These are phyloP conservation scores for Penicillium desertorum DNA, from an alignment of 495 filamentous ascomycete species.

Conservation along the genomic window DNA sequence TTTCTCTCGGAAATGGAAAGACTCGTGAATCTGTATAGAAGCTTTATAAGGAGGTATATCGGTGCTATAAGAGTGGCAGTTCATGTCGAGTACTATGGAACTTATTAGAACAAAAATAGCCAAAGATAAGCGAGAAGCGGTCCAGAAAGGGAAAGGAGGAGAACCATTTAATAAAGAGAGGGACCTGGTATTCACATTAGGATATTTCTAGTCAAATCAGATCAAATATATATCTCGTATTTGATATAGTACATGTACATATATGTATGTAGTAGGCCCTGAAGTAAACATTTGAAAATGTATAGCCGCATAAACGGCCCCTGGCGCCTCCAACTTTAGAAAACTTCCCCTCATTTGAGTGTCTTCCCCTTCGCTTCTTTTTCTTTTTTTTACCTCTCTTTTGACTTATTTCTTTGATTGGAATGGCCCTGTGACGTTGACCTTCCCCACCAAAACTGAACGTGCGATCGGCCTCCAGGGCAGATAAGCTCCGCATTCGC, in stretches of 20 bases:
- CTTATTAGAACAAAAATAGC: no score
- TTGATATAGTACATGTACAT: background rate
- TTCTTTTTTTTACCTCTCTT: background rate
- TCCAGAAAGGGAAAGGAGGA: no score
- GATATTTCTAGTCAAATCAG: no score
- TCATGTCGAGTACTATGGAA: no score
- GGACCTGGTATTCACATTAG: no score
- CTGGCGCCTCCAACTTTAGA: slow-evolving; percentile 12
- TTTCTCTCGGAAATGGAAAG: background rate
- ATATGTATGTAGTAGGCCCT: no score
- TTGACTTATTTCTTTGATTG: background rate
- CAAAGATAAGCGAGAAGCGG: no score
- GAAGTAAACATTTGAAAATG: no score
- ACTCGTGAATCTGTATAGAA: no score
- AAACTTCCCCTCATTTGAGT: slow-evolving; percentile 27
- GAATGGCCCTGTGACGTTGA: slow-evolving; percentile 22
- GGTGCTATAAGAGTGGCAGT: no score
- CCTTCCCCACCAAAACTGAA: slow-evolving; percentile 23
- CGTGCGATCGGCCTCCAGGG: slow-evolving; percentile 35
- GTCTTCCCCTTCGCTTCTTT: background rate
- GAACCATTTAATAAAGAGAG: no score
- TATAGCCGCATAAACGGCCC: background rate
- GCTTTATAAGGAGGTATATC: no score
- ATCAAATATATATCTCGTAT: background rate
- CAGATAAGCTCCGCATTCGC: slow-evolving; percentile 38